Evolutionary conservation across 768 basidiomycete genomes (phyloP).

Genomic region (Tulasnella sp.): DNA sequence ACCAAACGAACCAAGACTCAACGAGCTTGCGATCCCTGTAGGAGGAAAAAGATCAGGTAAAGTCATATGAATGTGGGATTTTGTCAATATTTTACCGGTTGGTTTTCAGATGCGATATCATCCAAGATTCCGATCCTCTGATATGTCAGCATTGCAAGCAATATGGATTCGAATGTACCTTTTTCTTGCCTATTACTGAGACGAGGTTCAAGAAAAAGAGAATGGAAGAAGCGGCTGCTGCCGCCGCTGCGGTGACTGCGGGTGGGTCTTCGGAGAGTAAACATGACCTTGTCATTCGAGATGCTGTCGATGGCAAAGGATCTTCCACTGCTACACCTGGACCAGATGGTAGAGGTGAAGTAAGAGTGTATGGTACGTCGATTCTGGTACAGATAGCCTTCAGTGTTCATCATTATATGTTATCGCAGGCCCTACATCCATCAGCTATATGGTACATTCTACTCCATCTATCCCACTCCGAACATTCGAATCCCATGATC

Average conservation of each 20-base stretch:
- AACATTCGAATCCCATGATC: conserved; percentile 76
- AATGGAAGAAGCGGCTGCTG: conserved; percentile 49
- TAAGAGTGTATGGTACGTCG: conserved; percentile 30
- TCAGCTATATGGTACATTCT: conserved; percentile 80
- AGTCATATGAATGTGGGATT: neutral
- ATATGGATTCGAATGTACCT: conserved; percentile 87
- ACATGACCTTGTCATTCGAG: no score
- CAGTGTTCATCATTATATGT: conserved; percentile 20
- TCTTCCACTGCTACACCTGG: no score
- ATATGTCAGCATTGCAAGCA: conserved; percentile 92
- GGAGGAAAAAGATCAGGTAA: conserved; percentile 75
- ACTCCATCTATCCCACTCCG: conserved; percentile 74
- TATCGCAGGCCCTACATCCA: conserved; percentile 66
- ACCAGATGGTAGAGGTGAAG: no score
- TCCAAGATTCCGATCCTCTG: conserved; percentile 62
- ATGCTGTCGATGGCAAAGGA: no score
- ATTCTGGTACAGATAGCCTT: neutral
- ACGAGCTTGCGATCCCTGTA: conserved; percentile 84
- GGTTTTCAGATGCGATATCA: conserved; percentile 59
- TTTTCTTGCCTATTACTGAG: conserved; percentile 96
- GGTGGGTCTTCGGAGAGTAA: neutral
- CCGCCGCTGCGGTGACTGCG: conserved; percentile 14
- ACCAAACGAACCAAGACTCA: conserved; percentile 86
- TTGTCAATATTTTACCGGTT: neutral
- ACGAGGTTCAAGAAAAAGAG: conserved; percentile 98